A percentile compares a stretch with the other conserved stretches of the same genome.
phyloP scores from a whole-genome alignment of 78 protist genomes.

The Dictyostelium brefeldianum region DNA sequence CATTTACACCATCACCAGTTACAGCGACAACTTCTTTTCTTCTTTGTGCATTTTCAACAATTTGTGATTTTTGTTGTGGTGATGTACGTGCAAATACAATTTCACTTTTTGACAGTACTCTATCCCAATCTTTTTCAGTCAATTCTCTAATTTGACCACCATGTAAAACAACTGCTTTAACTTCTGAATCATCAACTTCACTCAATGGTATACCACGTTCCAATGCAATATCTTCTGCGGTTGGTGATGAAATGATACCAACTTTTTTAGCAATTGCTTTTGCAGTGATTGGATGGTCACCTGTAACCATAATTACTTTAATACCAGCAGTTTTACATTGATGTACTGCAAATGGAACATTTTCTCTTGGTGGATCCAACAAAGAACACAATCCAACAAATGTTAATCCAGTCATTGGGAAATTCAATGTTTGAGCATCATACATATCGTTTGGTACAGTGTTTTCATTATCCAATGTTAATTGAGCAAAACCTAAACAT shows the following conservation, averaged over 20 bases:
- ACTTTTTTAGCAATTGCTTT: constrained; percentile 91
- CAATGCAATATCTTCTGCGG: constrained; percentile 81
- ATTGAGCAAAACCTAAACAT: constrained; percentile 69
- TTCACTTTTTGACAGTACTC: constrained; percentile 70
- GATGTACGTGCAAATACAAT: constrained; percentile 97
- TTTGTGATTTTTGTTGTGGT: constrained; percentile 95
- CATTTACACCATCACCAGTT: constrained; percentile 99
- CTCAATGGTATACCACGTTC: constrained; percentile 54
- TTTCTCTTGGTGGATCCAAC: constrained; percentile 97
- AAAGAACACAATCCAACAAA: constrained; percentile 95
- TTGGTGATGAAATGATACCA: constrained; percentile 71
- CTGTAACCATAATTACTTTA: constrained; percentile 98
- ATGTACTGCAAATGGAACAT: constrained; percentile 92
- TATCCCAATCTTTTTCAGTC: constrained; percentile 83
- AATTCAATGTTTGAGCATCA: constrained; percentile 59
- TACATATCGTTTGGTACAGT: constrained; percentile 54
- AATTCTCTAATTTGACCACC: constrained; percentile 75
- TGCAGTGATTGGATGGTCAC: constrained; percentile 99
- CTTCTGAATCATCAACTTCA: constrained; percentile 54
- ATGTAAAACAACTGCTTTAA: constrained; percentile 66
- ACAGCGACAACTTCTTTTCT: constrained; percentile 92
- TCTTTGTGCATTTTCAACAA: constrained; percentile 93
- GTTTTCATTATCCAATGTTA: constrained; percentile 3
- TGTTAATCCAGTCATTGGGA: constrained; percentile 81
- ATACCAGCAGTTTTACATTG: constrained; percentile 91